Base-by-base conservation (phyloP, 108 stramenopile genomes). In the Epithemia pelagica region DNA sequence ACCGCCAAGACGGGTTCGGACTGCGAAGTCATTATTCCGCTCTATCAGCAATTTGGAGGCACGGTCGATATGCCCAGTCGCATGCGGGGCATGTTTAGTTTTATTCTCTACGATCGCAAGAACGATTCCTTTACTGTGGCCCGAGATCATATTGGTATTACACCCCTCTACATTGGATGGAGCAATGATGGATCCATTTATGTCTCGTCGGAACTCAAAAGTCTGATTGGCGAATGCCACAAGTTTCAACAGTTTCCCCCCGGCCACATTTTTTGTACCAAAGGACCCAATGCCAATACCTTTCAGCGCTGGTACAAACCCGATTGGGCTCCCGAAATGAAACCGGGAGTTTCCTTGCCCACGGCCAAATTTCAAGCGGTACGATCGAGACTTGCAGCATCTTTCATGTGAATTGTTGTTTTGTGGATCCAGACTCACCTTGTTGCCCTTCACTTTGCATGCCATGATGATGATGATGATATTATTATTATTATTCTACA, bases 91-190 rank as follows among this genome's bases (percentile, higher is more conserved):
- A 99, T 99, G 98, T 99, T 99, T 67, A 88, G 90, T 60, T 95
- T 99, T 52, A 93, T 97, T 63, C 71, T 97, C 46, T 96, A 97
- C 76, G 98, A 97, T 74, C 75, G 78, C 52, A 59, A 64, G 22
- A 82, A 79, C 22, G 94, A 97, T 74, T 77, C 85, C 30, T 97
- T 86, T 80, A 80, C 96, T 62, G 86, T 91, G 31, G 90, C 75
- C 55, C 86, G 98, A 37, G 98, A 99, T 79, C 96, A 99, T 73
- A 87, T 99, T 20, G 98, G 98, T 25, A 99, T 97, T 74, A 95
- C 93, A 10, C 96, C 98, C 0, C 78, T 97, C 20, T 98, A 99
- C 82, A 95, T 96, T 56, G 97, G 97, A 18, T 96, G 90, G 87
- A 90, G 89, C 25, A 89, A 95, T 62, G 96, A 99, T 74, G 98